Conservation (phyloP, 2,329 filamentous ascomycete species). For the Gliomastix tumulicola region DNA sequence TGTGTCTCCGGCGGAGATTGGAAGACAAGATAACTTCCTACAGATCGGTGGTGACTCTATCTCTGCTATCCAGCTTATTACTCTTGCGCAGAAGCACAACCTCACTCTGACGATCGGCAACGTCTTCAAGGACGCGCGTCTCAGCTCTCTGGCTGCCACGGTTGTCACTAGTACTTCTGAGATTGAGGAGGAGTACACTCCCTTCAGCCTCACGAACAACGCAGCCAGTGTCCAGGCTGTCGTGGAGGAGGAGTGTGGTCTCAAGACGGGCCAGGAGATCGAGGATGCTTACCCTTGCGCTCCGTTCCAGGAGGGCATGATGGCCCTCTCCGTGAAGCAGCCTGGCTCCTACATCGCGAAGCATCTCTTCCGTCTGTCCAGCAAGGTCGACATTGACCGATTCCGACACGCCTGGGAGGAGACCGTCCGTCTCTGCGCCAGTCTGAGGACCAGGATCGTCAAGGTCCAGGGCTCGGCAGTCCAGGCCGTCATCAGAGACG, state of each 20-base stretch:
- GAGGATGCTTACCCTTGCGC: conserved; percentile 43
- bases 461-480: conserved; percentile 3
- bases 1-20: background rate
- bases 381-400: conserved; percentile 2
- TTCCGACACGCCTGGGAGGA: conserved; percentile 10
- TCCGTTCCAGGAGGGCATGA: conserved; percentile 38
- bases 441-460: conserved; percentile 11
- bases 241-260: background rate
- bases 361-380: conserved; percentile 7
- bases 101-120: conserved; percentile 3
- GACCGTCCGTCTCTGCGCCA: conserved; percentile 6
- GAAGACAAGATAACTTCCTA: conserved; percentile 6
- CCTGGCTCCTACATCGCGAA: conserved; percentile 10
- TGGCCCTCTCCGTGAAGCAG: conserved; percentile 34
- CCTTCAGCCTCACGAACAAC: background rate
- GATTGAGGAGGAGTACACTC: background rate
- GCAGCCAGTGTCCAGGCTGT: background rate
- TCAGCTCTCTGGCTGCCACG: background rate
- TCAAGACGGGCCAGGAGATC: conserved; percentile 10
- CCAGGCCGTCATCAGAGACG: conserved; percentile 7
- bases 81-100: background rate
- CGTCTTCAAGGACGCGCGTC: background rate
- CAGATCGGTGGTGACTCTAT: conserved; percentile 9
- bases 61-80: conserved; percentile 1
- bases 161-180: background rate